A percentile compares a stretch with the other conserved stretches of the same genome.
Evolutionary conservation across 371 early-diverging fungal species (phyloP).

Genomic region (Mucor piriformis): DNA sequence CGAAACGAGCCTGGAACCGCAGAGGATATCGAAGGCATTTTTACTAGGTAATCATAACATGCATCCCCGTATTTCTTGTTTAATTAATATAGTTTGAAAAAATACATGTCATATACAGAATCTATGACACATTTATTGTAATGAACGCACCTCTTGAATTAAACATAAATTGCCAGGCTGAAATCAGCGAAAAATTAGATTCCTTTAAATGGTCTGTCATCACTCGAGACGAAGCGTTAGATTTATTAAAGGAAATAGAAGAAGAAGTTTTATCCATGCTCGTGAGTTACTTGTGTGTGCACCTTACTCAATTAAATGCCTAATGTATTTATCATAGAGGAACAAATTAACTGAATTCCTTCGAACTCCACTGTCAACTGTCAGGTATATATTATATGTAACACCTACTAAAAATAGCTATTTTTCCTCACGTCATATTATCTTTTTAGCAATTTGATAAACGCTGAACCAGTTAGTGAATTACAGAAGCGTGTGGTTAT

Average conservation of each 20-base stretch:
- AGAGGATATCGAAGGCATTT: slow-evolving; percentile 23
- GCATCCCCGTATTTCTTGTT: background rate
- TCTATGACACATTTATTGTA: slow-evolving; percentile 43
- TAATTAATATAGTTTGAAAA: background rate
- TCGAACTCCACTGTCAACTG: slow-evolving; percentile 14
- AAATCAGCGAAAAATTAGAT: slow-evolving; percentile 25
- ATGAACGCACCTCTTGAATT: slow-evolving; percentile 32
- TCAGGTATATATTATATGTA: background rate
- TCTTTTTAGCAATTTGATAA: background rate
- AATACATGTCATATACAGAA: slow-evolving; percentile 24
- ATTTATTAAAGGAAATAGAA: slow-evolving; percentile 37
- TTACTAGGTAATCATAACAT: slow-evolving; percentile 32
- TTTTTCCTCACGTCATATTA: background rate
- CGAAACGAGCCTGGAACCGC: slow-evolving; percentile 30
- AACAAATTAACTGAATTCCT: slow-evolving; percentile 23
- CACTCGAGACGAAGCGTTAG: slow-evolving; percentile 23
- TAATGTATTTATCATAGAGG: slow-evolving; percentile 8
- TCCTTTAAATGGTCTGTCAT: slow-evolving; percentile 37
- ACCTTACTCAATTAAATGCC: background rate
- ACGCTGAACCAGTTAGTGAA: background rate
- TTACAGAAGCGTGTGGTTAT: slow-evolving; percentile 36
- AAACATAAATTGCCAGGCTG: slow-evolving; percentile 29
- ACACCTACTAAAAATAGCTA: background rate
- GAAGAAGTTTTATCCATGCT: slow-evolving; percentile 34
- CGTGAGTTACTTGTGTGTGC: slow-evolving; percentile 17